These are phyloP conservation scores for Fragilariopsis cylindrus DNA, from an alignment of 108 stramenopile species.

Conservation along the genomic window DNA sequence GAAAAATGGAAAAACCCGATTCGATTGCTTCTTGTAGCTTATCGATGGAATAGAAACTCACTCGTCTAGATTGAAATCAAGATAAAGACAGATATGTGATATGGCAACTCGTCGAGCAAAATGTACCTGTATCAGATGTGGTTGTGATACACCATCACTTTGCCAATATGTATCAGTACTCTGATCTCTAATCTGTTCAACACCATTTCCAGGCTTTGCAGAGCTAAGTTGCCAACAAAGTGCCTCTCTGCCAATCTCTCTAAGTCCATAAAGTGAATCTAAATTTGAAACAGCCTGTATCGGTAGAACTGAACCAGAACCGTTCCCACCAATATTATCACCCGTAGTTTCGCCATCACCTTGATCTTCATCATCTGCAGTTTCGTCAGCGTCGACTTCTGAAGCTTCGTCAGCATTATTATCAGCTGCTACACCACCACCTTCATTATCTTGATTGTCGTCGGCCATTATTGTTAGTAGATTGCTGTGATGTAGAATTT, in stretches of 20 bases:
- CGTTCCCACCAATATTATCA: background rate
- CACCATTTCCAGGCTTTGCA: conserved; percentile 97
- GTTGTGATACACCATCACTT: conserved; percentile 85
- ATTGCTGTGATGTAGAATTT: background rate
- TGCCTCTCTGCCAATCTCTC: conserved; percentile 84
- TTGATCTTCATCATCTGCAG: conserved; percentile 28
- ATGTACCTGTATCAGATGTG: conserved; percentile 95
- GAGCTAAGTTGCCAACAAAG: conserved; percentile 89
- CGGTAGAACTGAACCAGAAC: conserved; percentile 26
- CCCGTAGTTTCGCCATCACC: conserved; percentile 14
- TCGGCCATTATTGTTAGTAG: conserved; percentile 6
- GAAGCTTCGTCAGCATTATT: conserved; percentile 15
- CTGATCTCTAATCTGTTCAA: conserved; percentile 89
- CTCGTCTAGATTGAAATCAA: conserved; percentile 79
- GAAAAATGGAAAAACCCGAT: background rate
- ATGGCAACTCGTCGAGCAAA: conserved; percentile 87
- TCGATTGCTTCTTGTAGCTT: no score
- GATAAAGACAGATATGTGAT: conserved; percentile 83
- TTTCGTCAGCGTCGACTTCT: conserved; percentile 22
- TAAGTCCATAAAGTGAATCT: conserved; percentile 57
- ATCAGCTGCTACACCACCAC: background rate
- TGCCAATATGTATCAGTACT: conserved; percentile 94
- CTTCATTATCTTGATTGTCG: conserved; percentile 13
- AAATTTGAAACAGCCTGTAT: conserved; percentile 61
- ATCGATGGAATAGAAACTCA: background rate